phyloP scores from a whole-genome alignment of 1,284 basidiomycete genomes.

The Austropuccinia psidii region DNA sequence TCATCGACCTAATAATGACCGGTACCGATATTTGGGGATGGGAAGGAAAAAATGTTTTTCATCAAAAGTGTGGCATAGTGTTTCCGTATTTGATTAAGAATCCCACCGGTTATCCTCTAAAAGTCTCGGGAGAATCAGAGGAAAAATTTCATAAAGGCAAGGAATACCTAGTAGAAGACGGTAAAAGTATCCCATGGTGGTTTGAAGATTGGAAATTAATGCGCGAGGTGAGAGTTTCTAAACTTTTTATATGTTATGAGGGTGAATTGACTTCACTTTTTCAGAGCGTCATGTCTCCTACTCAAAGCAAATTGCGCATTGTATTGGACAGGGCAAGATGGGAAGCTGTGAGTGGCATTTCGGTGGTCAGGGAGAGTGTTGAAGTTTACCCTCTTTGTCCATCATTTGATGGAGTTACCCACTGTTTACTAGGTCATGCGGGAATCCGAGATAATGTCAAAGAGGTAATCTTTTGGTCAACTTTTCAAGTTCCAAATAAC shows the following conservation, averaged over 20 bases:
- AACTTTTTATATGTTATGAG: too few species aligned
- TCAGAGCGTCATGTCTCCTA: slow-evolving; percentile 71
- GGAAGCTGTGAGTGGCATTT: slow-evolving; percentile 81
- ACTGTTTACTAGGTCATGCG: slow-evolving; percentile 83
- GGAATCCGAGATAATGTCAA: slow-evolving; percentile 89
- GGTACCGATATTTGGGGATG: slow-evolving; percentile 64
- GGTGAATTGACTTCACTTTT: slow-evolving; percentile 38
- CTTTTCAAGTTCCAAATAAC: slow-evolving; percentile 83
- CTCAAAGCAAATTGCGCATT: slow-evolving; percentile 73
- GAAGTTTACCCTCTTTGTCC: slow-evolving; percentile 80
- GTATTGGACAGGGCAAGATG: slow-evolving; percentile 80
- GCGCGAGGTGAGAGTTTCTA: slow-evolving; percentile 77
- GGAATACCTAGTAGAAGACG: slow-evolving; percentile 54
- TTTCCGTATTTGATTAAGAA: slow-evolving; percentile 92
- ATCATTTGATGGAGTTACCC: slow-evolving; percentile 63
- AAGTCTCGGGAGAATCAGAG: slow-evolving; percentile 52
- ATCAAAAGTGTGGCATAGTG: slow-evolving; percentile 70
- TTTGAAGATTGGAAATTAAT: slow-evolving; percentile 95
- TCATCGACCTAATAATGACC: slow-evolving; percentile 75
- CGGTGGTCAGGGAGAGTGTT: slow-evolving; percentile 90
- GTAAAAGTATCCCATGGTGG: slow-evolving; percentile 80
- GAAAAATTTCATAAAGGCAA: slow-evolving; percentile 52
- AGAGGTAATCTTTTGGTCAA: slow-evolving; percentile 86
- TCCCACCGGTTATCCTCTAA: slow-evolving; percentile 72
- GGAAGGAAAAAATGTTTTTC: slow-evolving; percentile 62